Percentiles rank a stretch among this genome's conserved stretches.
Conservation (phyloP, 2,329 filamentous ascomycete species). For the Colletotrichum navitas region DNA sequence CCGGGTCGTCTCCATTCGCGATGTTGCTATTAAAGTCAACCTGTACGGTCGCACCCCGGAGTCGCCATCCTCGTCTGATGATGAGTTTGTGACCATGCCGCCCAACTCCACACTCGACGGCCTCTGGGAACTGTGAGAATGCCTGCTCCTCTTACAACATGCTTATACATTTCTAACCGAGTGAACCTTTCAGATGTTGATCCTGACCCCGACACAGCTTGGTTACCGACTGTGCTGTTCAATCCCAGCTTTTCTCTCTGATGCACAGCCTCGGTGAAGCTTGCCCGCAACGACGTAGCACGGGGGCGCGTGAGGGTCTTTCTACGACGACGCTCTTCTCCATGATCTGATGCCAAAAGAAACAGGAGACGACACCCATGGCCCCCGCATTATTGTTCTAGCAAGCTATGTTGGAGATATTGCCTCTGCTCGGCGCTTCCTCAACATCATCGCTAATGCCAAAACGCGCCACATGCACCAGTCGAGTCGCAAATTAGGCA, state of each 20-base stretch:
- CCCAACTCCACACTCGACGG: slow-evolving; percentile 20
- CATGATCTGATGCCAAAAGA: too few species aligned
- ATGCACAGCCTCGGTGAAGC: background rate
- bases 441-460: background rate
- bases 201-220: background rate
- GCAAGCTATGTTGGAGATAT: background rate
- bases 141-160: background rate
- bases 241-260: background rate
- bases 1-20: slow-evolving; percentile 12
- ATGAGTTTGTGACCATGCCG: slow-evolving; percentile 7
- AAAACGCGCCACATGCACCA: background rate
- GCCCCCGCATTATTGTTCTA: background rate
- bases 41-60: slow-evolving; percentile 23
- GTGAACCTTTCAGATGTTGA: slow-evolving; percentile 11
- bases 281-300: too few species aligned
- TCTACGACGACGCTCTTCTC: background rate
- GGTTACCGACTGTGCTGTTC: background rate
- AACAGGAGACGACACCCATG: background rate
- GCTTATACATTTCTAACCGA: slow-evolving; percentile 7
- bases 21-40: slow-evolving; percentile 38
- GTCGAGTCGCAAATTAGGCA: background rate
- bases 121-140: slow-evolving; percentile 35
- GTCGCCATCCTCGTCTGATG: background rate
- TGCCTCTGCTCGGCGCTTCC: background rate
- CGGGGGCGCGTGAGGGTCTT: background rate